Base-by-base conservation (phyloP, 177 flowering plant species). In the Vitis hybrid region DNA sequence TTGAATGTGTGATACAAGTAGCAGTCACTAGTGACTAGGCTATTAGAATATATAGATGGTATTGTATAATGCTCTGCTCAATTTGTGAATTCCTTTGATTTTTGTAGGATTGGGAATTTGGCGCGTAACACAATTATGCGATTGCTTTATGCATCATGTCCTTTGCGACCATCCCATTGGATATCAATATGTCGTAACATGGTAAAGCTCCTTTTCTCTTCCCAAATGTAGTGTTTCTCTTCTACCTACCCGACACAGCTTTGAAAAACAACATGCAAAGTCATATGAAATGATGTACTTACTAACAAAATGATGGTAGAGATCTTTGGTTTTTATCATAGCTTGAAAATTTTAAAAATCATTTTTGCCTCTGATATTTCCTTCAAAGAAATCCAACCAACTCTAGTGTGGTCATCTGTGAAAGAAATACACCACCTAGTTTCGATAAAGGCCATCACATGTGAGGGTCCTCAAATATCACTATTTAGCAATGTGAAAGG, bases 151-250 rank as follows among this genome's bases (percentile, higher is more conserved):
- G 85, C 88, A 64, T 89, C 97, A 10, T 89, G 97, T 66, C 92
- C 99, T 68, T 86, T 84, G 52, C 78, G 85, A 49, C 94, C 99
- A 31, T 88, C 92, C 29, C 93, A 78, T 59, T 96, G 99, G 99
- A 81, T 93, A 75, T 82, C 85, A 56, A 72, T 93, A 63, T 93
- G 93, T 70, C 92, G 84, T 59, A 82, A 80, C 67, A 79, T 95
- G 90, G 99, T 93, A 83, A 22, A 82, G 79, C 49, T 64, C 39
- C 33, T 68, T 3, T 21, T 62, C 60, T 57, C 31, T 51, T 10
- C 29, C 2, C 7, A 56, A 63, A n/a, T 69, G 11, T 10, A 3
- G 16, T 59, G 19, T 29, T 11, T 26, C 19, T 22, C 31, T 48
- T 62, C 13, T 14, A 11, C 19, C 14, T 59, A 15, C 3, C 33